Conservation (phyloP, 352 stramenopile species). For the Phytophthora idaei region DNA sequence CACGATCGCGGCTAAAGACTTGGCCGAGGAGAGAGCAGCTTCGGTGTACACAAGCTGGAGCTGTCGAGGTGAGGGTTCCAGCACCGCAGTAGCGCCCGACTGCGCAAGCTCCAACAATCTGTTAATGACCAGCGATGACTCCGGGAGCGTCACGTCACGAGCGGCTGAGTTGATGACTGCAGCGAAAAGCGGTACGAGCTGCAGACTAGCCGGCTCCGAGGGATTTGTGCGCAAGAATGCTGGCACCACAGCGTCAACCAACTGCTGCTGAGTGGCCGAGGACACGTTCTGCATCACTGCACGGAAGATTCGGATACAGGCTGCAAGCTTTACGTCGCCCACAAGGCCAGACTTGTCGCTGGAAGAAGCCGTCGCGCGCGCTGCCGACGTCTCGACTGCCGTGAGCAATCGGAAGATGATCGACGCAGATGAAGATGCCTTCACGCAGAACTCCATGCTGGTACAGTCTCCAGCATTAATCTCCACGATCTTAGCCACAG, state of each 20-base stretch:
- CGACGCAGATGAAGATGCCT: constrained; percentile 39
- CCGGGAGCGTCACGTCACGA: constrained; percentile 56
- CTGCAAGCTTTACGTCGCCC: constrained; percentile 46
- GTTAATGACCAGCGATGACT: constrained; percentile 77
- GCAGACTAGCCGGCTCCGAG: constrained; percentile 42
- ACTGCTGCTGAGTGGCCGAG: constrained; percentile 59
- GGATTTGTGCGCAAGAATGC: constrained; percentile 62
- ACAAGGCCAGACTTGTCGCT: constrained; percentile 28
- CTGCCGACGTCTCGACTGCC: constrained; percentile 65
- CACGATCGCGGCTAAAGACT: constrained; percentile 84
- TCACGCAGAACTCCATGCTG: constrained; percentile 86
- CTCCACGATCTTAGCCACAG: constrained; percentile 83
- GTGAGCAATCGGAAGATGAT: constrained; percentile 74
- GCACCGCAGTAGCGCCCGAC: constrained; percentile 28
- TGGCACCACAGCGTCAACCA: constrained; percentile 63
- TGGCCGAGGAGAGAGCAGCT: constrained; percentile 66
- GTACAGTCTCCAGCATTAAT: constrained; percentile 70
- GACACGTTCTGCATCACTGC: constrained; percentile 83
- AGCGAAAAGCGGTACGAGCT: constrained; percentile 78
- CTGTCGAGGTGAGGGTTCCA: constrained; percentile 15
- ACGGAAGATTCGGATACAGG: constrained; percentile 69
- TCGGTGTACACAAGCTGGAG: constrained; percentile 56
- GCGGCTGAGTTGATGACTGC: constrained; percentile 82
- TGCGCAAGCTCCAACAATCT: constrained; percentile 80
- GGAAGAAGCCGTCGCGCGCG: constrained; percentile 35